Evolutionary conservation across 1,139 yeast genomes (phyloP).

Genomic region (Saccharomycopsis hybrid): DNA sequence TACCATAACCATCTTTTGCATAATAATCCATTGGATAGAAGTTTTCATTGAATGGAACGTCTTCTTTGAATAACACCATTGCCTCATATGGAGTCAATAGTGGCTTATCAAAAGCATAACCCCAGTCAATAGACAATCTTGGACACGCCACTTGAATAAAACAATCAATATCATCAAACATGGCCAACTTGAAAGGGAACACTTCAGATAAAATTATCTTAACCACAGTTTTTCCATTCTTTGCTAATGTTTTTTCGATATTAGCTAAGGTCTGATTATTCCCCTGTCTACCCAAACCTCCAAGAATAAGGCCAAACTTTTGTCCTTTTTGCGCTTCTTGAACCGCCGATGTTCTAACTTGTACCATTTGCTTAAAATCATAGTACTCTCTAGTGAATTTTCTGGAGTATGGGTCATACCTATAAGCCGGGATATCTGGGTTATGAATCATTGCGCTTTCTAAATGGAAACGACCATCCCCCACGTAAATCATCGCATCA

Average conservation of each 20-base stretch:
- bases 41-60: constrained; percentile 55
- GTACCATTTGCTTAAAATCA: constrained; percentile 76
- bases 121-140: constrained; percentile 95
- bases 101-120: constrained; percentile 92
- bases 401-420: constrained; percentile 91
- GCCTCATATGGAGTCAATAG: constrained; percentile 93
- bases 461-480: constrained; percentile 94
- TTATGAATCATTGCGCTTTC: constrained; percentile 97
- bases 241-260: constrained; percentile 47
- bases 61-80: constrained; percentile 78
- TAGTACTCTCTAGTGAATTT: constrained; percentile 86
- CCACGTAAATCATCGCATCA: constrained; percentile 82
- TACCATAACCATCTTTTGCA: constrained; percentile 84
- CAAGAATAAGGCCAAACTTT: constrained; percentile 78
- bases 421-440: constrained; percentile 83
- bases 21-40: constrained; percentile 96
- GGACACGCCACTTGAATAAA: constrained; percentile 99
- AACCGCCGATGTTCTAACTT: constrained; percentile 71
- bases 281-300: constrained; percentile 98
- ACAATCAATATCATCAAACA: constrained; percentile 90
- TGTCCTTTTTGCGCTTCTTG: constrained; percentile 49
- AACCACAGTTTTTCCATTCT: constrained; percentile 61
- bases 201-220: constrained; percentile 86
- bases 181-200: constrained; percentile 88
- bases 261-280: constrained; percentile 67